Evolutionary conservation across 345 rosid species (phyloP).

Genomic region (Streptanthus diversifolius): DNA sequence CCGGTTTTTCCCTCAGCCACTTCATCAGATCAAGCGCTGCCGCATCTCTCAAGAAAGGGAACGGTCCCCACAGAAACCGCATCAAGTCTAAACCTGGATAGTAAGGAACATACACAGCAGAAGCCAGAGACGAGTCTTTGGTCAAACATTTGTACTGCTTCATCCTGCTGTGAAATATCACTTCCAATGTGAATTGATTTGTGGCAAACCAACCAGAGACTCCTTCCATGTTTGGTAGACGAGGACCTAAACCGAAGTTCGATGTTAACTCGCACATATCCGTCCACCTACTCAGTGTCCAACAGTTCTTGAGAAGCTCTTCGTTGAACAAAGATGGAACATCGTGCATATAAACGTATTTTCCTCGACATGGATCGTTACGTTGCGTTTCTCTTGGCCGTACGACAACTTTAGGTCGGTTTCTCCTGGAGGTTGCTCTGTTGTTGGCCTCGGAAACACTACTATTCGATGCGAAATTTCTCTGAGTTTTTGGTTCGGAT

Average conservation of each 20-base stretch:
- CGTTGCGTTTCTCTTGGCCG: constrained; percentile 17
- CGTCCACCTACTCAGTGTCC: constrained; percentile 50
- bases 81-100: constrained; percentile 75
- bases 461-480: neutral
- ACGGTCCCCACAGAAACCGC: constrained; percentile 58
- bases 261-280: constrained; percentile 58
- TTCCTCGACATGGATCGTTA: constrained; percentile 44
- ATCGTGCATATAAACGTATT: constrained; percentile 53
- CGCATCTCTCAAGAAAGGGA: constrained; percentile 47
- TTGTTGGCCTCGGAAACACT: neutral
- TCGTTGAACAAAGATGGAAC: constrained; percentile 61
- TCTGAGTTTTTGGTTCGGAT: neutral
- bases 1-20: constrained; percentile 58
- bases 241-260: constrained; percentile 59
- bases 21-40: constrained; percentile 48
- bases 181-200: constrained; percentile 70
- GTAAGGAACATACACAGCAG: constrained; percentile 70
- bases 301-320: constrained; percentile 62
- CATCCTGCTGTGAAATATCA: constrained; percentile 78
- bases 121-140: constrained; percentile 56
- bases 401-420: constrained; percentile 1
- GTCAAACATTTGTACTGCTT: constrained; percentile 73
- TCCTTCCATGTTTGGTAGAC: constrained; percentile 37
- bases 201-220: constrained; percentile 70
- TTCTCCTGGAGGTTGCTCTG: neutral